Evolutionary conservation across 2,329 filamentous ascomycete genomes (phyloP), one percentile per base, ranked within the genome.

Genomic region (Fusarium cicatricum): DNA sequence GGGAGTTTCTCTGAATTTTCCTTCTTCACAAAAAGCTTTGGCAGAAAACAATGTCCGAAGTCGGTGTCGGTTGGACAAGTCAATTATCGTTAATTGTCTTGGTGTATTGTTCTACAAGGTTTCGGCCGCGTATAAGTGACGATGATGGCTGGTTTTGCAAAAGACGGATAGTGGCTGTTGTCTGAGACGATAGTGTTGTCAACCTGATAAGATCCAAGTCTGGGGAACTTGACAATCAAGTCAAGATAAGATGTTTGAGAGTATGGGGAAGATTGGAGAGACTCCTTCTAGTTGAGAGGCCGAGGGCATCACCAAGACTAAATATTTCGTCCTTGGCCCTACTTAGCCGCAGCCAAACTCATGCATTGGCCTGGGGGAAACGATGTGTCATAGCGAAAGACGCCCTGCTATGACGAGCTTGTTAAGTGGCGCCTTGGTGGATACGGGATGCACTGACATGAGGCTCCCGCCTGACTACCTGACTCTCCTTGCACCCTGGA

Each of bases 361-460:
- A 45, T 60, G 39, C 52, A 33, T 53, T 53, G 47, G 57, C 42
- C 49, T 52, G 42, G 56, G 49, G 55, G 55, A 66, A 65, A 65
- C 60, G 57, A 68, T 68, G 66, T 68, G 66, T 68, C 66, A 69
- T 68, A 67, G 66, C 62, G 37, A 62, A 50, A 55, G 48, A 19
- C 56, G 64, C 57, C 64, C 52, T 69, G 62, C 52, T 51, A 67
- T 68, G 66, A 61, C 57, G 64, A 69, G 64, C 64, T 68, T 67
- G 66, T 68, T 58, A 57, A 58, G 66, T 68, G 66, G 66, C 64
- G 52, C 66, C 55, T 56, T 50, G 29, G 58, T 65, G 61, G 60
- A 50, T 45, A 63, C 53, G 33, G n/a, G n/a, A n/a, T n/a, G n/a
- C 51, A 65, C 44, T 57, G 49, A 54, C 49, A 65, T 62, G 54